Conservation (phyloP, 768 basidiomycete genomes). For the Tulasnella sp. region DNA sequence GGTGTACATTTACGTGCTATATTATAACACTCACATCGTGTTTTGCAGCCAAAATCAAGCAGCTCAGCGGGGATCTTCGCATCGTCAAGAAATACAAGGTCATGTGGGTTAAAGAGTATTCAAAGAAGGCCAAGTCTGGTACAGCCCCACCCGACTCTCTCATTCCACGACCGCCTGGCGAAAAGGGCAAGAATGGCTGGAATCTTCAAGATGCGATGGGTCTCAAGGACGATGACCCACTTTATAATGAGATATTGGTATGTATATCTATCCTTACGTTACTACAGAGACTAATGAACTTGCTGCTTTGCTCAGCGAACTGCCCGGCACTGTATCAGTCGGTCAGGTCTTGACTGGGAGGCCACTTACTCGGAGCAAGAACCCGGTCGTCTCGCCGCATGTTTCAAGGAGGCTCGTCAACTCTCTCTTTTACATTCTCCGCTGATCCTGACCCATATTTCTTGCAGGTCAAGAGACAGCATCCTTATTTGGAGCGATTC, state of each 20-base stretch:
- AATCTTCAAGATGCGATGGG: background rate
- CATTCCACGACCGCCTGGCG: background rate
- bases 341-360: background rate
- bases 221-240: background rate
- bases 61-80: background rate
- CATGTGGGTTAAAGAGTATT: background rate
- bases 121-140: background rate
- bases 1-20: no score
- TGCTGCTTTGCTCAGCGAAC: background rate
- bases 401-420: background rate
- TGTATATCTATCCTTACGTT: background rate
- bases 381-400: background rate
- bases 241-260: background rate
- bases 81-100: background rate
- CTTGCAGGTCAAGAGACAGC: background rate
- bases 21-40: no score
- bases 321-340: background rate
- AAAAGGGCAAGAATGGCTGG: background rate
- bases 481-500: background rate
- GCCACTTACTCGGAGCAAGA: background rate
- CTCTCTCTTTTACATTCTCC: no score
- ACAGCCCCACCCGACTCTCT: background rate
- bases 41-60: background rate
- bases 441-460: no score
- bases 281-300: no score